Percentiles rank a stretch among this genome's conserved stretches.
Evolutionary conservation across 129 eudicot species (phyloP).

Genomic region (Saussurea involucrata): DNA sequence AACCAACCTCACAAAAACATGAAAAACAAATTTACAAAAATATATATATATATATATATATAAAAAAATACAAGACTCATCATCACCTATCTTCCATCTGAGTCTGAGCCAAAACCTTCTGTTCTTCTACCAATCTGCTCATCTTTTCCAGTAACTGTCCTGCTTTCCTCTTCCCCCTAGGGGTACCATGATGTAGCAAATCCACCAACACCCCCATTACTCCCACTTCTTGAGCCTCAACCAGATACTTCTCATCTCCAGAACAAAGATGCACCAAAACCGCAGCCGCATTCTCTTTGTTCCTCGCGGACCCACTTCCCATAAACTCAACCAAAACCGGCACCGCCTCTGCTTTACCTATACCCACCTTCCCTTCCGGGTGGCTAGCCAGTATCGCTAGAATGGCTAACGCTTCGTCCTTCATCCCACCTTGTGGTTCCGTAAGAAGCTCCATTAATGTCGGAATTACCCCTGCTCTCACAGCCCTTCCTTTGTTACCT

Average conservation of each 20-base stretch:
- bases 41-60: too few species aligned
- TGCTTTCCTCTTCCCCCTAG: constrained; percentile 70
- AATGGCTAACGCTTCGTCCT: constrained; percentile 69
- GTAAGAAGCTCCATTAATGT: constrained; percentile 55
- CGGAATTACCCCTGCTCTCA: constrained; percentile 66
- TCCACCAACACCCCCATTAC: constrained; percentile 42
- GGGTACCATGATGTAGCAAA: constrained; percentile 56
- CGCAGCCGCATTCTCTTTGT: constrained; percentile 78
- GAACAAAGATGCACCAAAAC: constrained; percentile 63
- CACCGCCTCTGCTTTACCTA: constrained; percentile 60
- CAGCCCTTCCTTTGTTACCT: constrained; percentile 76
- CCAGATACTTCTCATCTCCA: constrained; percentile 47
- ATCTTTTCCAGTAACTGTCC: constrained; percentile 54
- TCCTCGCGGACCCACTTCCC: constrained; percentile 63
- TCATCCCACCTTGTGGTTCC: constrained; percentile 65
- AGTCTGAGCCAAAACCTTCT: constrained; percentile 36
- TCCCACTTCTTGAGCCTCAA: constrained; percentile 54
- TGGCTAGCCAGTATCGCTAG: constrained; percentile 69
- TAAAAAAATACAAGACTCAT: constrained; percentile 6
- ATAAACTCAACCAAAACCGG: constrained; percentile 62
- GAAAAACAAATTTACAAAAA: not conserved
- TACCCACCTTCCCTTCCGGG: constrained; percentile 65
- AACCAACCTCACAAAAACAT: constrained; percentile 19
- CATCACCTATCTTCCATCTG: constrained; percentile 10
- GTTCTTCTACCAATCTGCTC: constrained; percentile 51